A percentile compares a stretch with the other conserved stretches of the same genome.
Evolutionary conservation across 495 filamentous ascomycete genomes (phyloP).

Genomic region (Symbiotaphrina buchneri): DNA sequence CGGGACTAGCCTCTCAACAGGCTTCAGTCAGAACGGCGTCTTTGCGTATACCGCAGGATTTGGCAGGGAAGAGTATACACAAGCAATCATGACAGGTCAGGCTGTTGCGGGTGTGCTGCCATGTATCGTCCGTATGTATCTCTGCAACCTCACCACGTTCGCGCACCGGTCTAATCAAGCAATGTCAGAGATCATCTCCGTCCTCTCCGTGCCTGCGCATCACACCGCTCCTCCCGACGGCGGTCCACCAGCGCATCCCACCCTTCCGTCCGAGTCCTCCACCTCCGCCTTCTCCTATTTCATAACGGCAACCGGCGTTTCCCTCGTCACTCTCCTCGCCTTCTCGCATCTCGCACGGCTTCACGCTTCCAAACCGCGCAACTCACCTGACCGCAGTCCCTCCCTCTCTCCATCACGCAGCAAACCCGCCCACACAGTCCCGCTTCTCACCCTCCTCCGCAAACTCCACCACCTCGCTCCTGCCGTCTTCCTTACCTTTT

Average conservation of each 20-base stretch:
- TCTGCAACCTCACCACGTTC: neutral
- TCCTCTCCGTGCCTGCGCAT: slow-evolving; percentile 36
- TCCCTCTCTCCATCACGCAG: slow-evolving; percentile 20
- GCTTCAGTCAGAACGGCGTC: slow-evolving; percentile 79
- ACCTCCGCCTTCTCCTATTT: slow-evolving; percentile 80
- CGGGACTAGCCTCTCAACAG: slow-evolving; percentile 50
- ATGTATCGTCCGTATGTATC: slow-evolving; percentile 34
- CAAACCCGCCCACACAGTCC: slow-evolving; percentile 22
- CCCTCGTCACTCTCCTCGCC: slow-evolving; percentile 27
- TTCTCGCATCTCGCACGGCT: slow-evolving; percentile 37
- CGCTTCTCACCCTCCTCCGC: slow-evolving; percentile 38
- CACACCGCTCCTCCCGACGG: slow-evolving; percentile 3
- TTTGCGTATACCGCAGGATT: slow-evolving; percentile 83
- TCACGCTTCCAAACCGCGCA: slow-evolving; percentile 11
- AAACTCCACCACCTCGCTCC: slow-evolving; percentile 52
- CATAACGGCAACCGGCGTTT: slow-evolving; percentile 56
- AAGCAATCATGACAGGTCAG: slow-evolving; percentile 92
- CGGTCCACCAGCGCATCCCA: slow-evolving; percentile 6
- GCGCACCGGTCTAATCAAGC: neutral
- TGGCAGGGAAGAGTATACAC: slow-evolving; percentile 65
- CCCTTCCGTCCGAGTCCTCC: slow-evolving; percentile 17
- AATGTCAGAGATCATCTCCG: slow-evolving; percentile 61
- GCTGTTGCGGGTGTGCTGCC: slow-evolving; percentile 83
- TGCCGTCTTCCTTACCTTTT: slow-evolving; percentile 57
- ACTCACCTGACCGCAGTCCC: slow-evolving; percentile 10